Evolutionary conservation across 768 basidiomycete species (phyloP).

Genomic region (Suillus brevipes): DNA sequence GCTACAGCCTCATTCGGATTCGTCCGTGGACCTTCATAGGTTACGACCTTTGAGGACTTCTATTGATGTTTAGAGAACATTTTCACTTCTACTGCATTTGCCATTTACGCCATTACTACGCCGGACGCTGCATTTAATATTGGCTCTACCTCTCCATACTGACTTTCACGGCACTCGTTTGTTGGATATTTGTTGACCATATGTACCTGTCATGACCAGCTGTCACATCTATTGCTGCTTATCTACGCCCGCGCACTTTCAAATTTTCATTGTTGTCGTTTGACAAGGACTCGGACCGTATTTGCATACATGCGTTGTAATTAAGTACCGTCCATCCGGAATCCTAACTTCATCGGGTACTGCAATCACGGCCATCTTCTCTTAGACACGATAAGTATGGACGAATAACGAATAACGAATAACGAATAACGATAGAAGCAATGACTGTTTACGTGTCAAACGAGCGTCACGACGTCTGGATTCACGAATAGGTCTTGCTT

Average conservation of each 20-base stretch:
- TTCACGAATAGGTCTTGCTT: slow-evolving; percentile 58
- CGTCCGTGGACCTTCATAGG: neutral
- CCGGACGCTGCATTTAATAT: neutral
- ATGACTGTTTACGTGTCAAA: slow-evolving; percentile 26
- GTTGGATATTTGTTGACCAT: neutral
- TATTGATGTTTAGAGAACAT: neutral
- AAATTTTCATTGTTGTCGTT: neutral
- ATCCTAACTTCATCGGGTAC: neutral
- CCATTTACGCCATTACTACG: neutral
- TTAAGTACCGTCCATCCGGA: too few species aligned
- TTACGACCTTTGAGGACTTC: slow-evolving; percentile 2
- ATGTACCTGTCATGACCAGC: neutral
- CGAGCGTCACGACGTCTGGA: slow-evolving; percentile 50
- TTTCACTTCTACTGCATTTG: neutral
- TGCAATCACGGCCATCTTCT: neutral
- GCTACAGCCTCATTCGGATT: neutral
- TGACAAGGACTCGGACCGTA: neutral
- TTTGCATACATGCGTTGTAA: neutral
- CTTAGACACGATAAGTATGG: neutral
- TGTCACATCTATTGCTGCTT: neutral
- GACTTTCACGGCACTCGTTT: neutral
- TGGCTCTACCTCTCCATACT: neutral
- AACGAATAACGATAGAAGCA: neutral
- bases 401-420: neutral
- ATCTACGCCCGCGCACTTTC: neutral